Evolutionary conservation across 129 eudicot species (phyloP).

Genomic region (Mikania micrantha): DNA sequence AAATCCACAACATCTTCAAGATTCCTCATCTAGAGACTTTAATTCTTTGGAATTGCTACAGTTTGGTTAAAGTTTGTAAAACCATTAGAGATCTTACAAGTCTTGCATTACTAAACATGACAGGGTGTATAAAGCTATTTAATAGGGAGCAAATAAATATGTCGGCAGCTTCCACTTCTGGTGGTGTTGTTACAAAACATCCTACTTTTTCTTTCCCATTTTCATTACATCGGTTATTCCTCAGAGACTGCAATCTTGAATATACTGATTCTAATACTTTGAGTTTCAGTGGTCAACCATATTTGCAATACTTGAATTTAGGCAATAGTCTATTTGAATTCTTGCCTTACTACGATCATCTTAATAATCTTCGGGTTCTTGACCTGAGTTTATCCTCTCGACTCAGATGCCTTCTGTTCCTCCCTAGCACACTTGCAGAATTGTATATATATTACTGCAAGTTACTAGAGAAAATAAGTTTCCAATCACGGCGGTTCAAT

Average conservation of each 20-base stretch:
- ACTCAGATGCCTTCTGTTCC: constrained; percentile 4
- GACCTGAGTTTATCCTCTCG: constrained; percentile 1
- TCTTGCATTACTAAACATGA: constrained; percentile 24
- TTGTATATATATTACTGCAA: constrained; percentile 13
- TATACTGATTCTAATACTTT: constrained; percentile 1
- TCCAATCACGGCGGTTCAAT: constrained; percentile 7
- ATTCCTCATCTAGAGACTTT: constrained; percentile 27
- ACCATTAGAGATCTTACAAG: constrained; percentile 12
- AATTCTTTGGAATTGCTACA: constrained; percentile 20
- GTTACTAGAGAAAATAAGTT: constrained; percentile 14
- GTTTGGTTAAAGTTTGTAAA: constrained; percentile 17
- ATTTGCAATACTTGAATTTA: constrained; percentile 17
- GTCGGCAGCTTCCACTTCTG: neutral
- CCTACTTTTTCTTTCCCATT: constrained; percentile 5
- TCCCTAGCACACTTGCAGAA: constrained; percentile 22
- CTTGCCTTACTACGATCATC: neutral
- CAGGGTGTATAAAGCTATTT: constrained; percentile 23
- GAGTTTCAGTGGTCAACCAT: constrained; percentile 3
- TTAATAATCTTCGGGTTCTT: constrained; percentile 11
- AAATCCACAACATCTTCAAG: neutral
- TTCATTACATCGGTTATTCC: constrained; percentile 8
- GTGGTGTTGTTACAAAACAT: too few relatives aligned
- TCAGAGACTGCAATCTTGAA: constrained; percentile 16
- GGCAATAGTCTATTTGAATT: constrained; percentile 1
- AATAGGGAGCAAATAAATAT: neutral